Percentiles rank a stretch among this genome's conserved stretches.
These are phyloP conservation scores for Aegilops umbellulata DNA, from an alignment of 176 grass and related monocot species.

Conservation along the genomic window DNA sequence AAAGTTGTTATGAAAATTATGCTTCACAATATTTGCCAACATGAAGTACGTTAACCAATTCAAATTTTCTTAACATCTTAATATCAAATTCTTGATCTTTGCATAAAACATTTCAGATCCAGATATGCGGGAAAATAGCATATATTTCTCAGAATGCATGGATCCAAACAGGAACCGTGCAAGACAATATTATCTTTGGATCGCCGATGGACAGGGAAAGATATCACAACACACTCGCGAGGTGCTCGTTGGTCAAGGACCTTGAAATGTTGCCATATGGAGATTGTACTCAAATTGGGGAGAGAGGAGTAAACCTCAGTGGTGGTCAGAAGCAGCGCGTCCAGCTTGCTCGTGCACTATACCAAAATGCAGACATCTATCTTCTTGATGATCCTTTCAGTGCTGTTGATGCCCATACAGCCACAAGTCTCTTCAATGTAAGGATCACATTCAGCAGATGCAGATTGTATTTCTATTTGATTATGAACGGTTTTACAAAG, in stretches of 20 bases:
- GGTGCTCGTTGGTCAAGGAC: conserved; percentile 74
- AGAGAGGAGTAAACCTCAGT: conserved; percentile 91
- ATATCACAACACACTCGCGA: conserved; percentile 65
- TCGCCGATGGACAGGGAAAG: conserved; percentile 65
- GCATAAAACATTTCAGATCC: conserved; percentile 48
- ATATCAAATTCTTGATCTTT: conserved; percentile 15
- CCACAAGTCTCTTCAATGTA: conserved; percentile 89
- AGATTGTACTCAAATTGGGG: conserved; percentile 83
- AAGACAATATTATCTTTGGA: conserved; percentile 91
- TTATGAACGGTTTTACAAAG: not conserved
- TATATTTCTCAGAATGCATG: conserved; percentile 91
- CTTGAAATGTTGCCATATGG: conserved; percentile 75
- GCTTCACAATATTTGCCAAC: not conserved
- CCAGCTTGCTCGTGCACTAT: conserved; percentile 91
- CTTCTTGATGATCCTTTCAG: conserved; percentile 97
- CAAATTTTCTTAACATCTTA: not conserved
- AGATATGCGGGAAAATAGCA: conserved; percentile 68
- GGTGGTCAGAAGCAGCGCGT: conserved; percentile 93
- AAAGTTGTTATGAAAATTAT: not conserved
- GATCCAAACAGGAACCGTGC: conserved; percentile 90
- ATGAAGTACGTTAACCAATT: not conserved
- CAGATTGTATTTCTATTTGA: not conserved
- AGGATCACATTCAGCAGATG: not conserved
- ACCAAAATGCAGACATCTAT: conserved; percentile 87
- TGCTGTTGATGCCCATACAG: conserved; percentile 91